Evolutionary conservation across 73 alveolate genomes (phyloP).

Genomic region (Durusdinium trenchii): DNA sequence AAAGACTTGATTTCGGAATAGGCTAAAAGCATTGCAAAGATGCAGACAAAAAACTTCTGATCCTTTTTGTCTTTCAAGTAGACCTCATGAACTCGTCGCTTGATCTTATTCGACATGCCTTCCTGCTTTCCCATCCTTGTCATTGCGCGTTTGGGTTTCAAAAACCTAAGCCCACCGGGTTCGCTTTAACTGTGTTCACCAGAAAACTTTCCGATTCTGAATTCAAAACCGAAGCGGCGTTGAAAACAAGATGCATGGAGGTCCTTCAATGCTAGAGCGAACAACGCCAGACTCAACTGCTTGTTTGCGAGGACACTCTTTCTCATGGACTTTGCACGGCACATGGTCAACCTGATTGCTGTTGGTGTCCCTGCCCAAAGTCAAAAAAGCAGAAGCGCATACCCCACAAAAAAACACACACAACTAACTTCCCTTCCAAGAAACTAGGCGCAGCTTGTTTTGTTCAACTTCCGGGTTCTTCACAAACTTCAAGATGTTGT

Average conservation of each 20-base stretch:
- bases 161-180: background rate
- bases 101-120: background rate
- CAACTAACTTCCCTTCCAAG: background rate
- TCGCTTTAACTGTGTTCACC: too few species aligned
- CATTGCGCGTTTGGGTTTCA: too few species aligned
- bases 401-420: background rate
- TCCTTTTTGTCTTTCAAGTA: conserved; percentile 20
- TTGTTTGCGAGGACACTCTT: background rate
- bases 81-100: conserved; percentile 1
- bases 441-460: background rate
- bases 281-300: background rate
- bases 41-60: background rate
- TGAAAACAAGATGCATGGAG: conserved; percentile 13
- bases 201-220: background rate
- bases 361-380: too few species aligned
- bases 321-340: background rate
- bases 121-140: conserved; percentile 47
- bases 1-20: too few species aligned
- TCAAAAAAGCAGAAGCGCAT: background rate
- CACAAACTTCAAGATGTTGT: background rate
- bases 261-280: background rate
- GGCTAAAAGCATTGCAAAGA: too few species aligned
- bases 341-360: background rate
- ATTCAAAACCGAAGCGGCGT: background rate
- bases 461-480: background rate